Conservation (phyloP, 2,329 filamentous ascomycete genomes). For the Penicillium capsulatum region DNA sequence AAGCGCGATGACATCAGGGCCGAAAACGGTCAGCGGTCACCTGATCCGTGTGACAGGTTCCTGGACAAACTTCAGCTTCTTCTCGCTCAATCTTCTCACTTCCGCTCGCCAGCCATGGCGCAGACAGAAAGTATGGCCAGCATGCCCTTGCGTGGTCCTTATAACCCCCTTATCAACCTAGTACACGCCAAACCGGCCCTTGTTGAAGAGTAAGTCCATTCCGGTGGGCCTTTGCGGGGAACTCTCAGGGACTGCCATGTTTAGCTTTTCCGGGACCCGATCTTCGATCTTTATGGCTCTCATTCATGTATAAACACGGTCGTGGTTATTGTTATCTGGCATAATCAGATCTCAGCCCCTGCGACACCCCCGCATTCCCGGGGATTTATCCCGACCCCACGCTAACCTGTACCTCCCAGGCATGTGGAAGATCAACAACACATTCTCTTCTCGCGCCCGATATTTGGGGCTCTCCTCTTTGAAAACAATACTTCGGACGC, state of each 20-base stretch:
- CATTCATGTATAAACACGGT: too few species aligned
- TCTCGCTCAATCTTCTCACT: not conserved
- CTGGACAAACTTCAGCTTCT: not conserved
- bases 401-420: conserved; percentile 12
- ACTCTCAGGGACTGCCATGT: not conserved
- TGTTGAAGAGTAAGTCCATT: conserved; percentile 44
- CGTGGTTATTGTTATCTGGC: too few species aligned
- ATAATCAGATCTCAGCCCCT: too few species aligned
- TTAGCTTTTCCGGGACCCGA: not conserved
- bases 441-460: conserved; percentile 52
- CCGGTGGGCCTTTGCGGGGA: not conserved
- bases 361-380: too few species aligned
- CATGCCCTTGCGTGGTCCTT: conserved; percentile 30
- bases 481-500: conserved; percentile 64
- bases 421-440: conserved; percentile 32
- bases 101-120: conserved; percentile 8
- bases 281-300: too few species aligned
- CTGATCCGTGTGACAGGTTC: too few species aligned
- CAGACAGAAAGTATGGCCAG: conserved; percentile 5
- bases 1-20: too few species aligned
- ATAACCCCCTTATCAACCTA: conserved; percentile 52
- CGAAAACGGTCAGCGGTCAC: too few species aligned
- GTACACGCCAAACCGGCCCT: conserved; percentile 48
- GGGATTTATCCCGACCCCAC: too few species aligned
- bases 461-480: conserved; percentile 59